phyloP scores from a whole-genome alignment of 495 filamentous ascomycete genomes.

The Cenococcum geophilum region DNA sequence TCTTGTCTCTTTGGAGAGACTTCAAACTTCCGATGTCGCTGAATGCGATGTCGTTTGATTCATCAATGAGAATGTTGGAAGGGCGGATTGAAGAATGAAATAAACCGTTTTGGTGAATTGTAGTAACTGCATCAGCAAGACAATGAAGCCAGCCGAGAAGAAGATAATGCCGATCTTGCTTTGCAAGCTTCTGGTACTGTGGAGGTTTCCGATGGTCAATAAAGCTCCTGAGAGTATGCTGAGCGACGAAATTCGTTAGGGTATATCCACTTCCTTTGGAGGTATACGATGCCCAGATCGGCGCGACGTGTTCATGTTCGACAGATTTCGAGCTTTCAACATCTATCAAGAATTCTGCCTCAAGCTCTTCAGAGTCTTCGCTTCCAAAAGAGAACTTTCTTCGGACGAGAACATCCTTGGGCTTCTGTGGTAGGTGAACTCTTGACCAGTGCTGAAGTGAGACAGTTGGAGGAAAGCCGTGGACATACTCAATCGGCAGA shows the following conservation, averaged over 20 bases:
- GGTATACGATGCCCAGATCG: slow-evolving; percentile 73
- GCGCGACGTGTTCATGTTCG: slow-evolving; percentile 74
- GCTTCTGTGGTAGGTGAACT: slow-evolving; percentile 56
- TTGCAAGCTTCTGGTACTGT: slow-evolving; percentile 63
- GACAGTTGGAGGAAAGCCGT: slow-evolving; percentile 50
- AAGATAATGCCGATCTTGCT: slow-evolving; percentile 60
- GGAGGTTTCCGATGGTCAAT: slow-evolving; percentile 50
- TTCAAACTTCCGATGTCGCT: slow-evolving; percentile 64
- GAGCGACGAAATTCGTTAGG: slow-evolving; percentile 67
- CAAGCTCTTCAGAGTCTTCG: slow-evolving; percentile 43
- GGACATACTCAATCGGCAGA: slow-evolving; percentile 64
- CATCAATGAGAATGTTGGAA: slow-evolving; percentile 71
- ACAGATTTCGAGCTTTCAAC: slow-evolving; percentile 57
- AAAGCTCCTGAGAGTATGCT: slow-evolving; percentile 72
- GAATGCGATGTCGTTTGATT: slow-evolving; percentile 64
- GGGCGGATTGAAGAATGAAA: slow-evolving; percentile 78
- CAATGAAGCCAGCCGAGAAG: slow-evolving; percentile 87
- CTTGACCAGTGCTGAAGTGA: slow-evolving; percentile 56
- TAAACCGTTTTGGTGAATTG: slow-evolving; percentile 66
- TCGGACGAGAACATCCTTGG: slow-evolving; percentile 60
- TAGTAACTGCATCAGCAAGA: slow-evolving; percentile 68
- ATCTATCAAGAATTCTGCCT: slow-evolving; percentile 64
- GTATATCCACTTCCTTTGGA: slow-evolving; percentile 66
- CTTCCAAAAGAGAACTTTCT: slow-evolving; percentile 61
- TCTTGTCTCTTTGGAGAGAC: slow-evolving; percentile 48